These are phyloP conservation scores for Vanilla planifolia DNA, from an alignment of 106 monocot species.

Conservation along the genomic window DNA sequence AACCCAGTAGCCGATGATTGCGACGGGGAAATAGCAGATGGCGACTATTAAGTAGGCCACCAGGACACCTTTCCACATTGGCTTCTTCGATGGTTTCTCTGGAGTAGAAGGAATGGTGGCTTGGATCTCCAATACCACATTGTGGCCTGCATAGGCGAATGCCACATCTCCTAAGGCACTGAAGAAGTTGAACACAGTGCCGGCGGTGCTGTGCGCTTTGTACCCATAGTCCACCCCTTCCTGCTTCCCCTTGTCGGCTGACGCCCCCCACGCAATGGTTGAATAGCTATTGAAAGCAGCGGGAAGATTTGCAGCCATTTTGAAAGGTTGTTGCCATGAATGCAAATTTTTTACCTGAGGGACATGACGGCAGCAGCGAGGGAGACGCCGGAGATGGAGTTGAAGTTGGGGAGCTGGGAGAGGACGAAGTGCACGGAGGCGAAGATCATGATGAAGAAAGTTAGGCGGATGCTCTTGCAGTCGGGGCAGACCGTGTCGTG, in stretches of 20 bases:
- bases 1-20: conserved; percentile 44
- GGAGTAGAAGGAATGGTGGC: conserved; percentile 51
- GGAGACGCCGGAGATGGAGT: conserved; percentile 47
- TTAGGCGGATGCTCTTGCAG: conserved; percentile 14
- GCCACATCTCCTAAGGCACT: conserved; percentile 43
- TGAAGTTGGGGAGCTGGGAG: conserved; percentile 38
- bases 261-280: conserved; percentile 55
- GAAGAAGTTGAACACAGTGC: conserved; percentile 34
- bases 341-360: conserved; percentile 31
- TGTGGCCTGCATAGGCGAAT: conserved; percentile 57
- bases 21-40: conserved; percentile 49
- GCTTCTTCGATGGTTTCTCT: conserved; percentile 41
- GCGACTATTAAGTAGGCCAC: conserved; percentile 40
- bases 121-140: conserved; percentile 54
- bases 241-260: conserved; percentile 33
- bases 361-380: conserved; percentile 54
- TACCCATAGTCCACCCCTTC: conserved; percentile 37
- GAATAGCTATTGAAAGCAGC: conserved; percentile 38
- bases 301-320: no score
- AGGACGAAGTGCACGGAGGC: conserved; percentile 28
- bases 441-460: conserved; percentile 45
- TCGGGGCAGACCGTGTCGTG: conserved; percentile 20
- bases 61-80: conserved; percentile 51
- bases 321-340: no score
- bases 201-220: conserved; percentile 13